These are phyloP conservation scores for Combretum micranthum DNA, from an alignment of 345 rosid genomes.

Conservation along the genomic window DNA sequence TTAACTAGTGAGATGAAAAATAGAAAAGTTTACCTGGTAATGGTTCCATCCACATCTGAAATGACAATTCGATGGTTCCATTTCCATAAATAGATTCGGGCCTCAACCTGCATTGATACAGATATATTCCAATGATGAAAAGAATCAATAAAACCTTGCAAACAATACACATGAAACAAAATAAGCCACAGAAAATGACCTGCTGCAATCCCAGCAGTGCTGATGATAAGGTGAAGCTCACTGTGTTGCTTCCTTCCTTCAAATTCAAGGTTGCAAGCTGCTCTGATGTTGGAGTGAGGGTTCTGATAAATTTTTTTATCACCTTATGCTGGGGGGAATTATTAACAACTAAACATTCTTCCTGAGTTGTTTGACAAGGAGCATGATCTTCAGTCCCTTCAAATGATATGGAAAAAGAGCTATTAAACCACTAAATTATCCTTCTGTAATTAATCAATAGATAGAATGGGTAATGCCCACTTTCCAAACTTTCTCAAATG, in stretches of 20 bases:
- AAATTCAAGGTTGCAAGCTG: conserved; percentile 73
- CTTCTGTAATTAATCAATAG: too few species aligned
- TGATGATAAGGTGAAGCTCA: conserved; percentile 80
- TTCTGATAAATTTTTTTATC: conserved; percentile 44
- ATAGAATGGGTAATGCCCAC: too few species aligned
- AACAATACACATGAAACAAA: not conserved
- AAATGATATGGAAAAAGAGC: conserved; percentile 10
- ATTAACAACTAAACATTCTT: conserved; percentile 33
- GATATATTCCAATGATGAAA: too few species aligned
- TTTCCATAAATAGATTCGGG: conserved; percentile 90
- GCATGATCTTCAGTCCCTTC: conserved; percentile 55
- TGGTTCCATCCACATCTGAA: conserved; percentile 99
- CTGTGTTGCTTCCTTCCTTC: conserved; percentile 61
- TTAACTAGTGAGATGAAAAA: not conserved
- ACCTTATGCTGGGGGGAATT: conserved; percentile 26
- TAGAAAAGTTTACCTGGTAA: conserved; percentile 55
- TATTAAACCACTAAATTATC: too few species aligned
- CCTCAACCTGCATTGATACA: conserved; percentile 57
- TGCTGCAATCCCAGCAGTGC: conserved; percentile 85
- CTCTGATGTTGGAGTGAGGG: conserved; percentile 70
- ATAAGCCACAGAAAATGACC: conserved; percentile 26
- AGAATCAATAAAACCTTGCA: too few species aligned
- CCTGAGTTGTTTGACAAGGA: conserved; percentile 44
- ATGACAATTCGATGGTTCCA: conserved; percentile 82
- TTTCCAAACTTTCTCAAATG: not conserved